Evolutionary conservation across 2,329 filamentous ascomycete genomes (phyloP).

Genomic region (Karstenula rhodostoma): DNA sequence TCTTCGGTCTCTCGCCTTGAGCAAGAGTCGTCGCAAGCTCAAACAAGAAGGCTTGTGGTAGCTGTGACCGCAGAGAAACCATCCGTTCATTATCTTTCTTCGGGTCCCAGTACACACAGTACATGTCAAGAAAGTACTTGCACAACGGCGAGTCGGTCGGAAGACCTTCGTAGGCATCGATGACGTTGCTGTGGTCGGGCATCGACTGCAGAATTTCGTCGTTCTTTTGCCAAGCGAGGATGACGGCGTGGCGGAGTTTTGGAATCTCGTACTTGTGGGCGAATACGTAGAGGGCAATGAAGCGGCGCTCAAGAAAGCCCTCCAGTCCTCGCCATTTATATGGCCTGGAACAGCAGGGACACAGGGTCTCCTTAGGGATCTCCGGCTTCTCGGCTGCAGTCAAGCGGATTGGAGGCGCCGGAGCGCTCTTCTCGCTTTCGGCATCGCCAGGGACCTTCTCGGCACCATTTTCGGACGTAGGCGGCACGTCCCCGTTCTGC

Average conservation of each 20-base stretch:
- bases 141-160: constrained; percentile 42
- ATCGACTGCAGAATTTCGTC: constrained; percentile 48
- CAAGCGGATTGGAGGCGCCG: constrained; percentile 33
- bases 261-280: constrained; percentile 45
- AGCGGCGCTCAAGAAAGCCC: constrained; percentile 47
- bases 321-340: constrained; percentile 49
- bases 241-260: constrained; percentile 40
- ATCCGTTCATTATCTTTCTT: constrained; percentile 43
- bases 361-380: constrained; percentile 45
- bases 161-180: constrained; percentile 42
- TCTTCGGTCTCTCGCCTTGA: constrained; percentile 44
- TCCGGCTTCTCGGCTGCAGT: constrained; percentile 44
- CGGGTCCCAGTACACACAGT: constrained; percentile 47
- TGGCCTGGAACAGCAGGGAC: constrained; percentile 45
- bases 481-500: constrained; percentile 18
- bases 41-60: constrained; percentile 46
- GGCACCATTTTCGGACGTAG: constrained; percentile 24
- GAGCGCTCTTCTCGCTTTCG: constrained; percentile 35
- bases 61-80: constrained; percentile 40
- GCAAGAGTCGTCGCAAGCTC: constrained; percentile 45
- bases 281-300: constrained; percentile 46
- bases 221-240: constrained; percentile 47
- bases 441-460: constrained; percentile 43
- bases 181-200: constrained; percentile 49
- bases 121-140: constrained; percentile 48